Conservation (phyloP, 192 early-diverging fungal genomes). For the Gigaspora rosea region DNA sequence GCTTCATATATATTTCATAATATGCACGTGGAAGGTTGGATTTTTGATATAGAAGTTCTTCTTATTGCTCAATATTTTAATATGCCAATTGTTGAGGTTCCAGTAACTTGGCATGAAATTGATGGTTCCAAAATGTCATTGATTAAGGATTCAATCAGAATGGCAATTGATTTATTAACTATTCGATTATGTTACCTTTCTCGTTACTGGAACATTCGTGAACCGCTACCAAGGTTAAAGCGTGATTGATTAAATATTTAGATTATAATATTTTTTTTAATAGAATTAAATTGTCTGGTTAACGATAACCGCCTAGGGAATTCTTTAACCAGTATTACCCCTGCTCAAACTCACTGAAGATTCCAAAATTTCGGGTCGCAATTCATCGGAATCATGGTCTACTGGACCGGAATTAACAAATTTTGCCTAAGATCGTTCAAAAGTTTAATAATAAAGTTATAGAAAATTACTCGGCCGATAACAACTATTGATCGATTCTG, state of each 20-base stretch:
- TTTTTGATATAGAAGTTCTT: slow-evolving; percentile 96
- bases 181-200: slow-evolving; percentile 85
- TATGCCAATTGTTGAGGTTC: slow-evolving; percentile 85
- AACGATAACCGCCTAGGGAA: too few relatives aligned
- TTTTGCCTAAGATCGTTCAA: too few relatives aligned
- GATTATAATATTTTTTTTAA: too few relatives aligned
- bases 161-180: slow-evolving; percentile 86
- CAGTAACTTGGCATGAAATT: slow-evolving; percentile 96
- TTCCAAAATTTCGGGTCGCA: too few relatives aligned
- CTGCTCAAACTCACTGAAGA: too few relatives aligned
- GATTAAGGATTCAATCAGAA: slow-evolving; percentile 82
- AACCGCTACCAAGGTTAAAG: not conserved
- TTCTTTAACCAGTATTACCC: too few relatives aligned
- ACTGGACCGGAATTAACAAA: too few relatives aligned
- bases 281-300: too few relatives aligned
- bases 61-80: slow-evolving; percentile 71
- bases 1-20: slow-evolving; percentile 77
- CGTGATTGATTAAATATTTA: not conserved
- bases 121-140: slow-evolving; percentile 93
- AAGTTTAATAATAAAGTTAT: too few relatives aligned
- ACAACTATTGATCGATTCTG: too few relatives aligned
- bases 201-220: slow-evolving; percentile 69
- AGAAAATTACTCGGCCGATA: too few relatives aligned
- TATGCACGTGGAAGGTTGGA: slow-evolving; percentile 97
- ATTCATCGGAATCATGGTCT: too few relatives aligned